A percentile compares a stretch with the other conserved stretches of the same genome.
Conservation (phyloP, 2,329 filamentous ascomycete species). For the Fusarium longipes region DNA sequence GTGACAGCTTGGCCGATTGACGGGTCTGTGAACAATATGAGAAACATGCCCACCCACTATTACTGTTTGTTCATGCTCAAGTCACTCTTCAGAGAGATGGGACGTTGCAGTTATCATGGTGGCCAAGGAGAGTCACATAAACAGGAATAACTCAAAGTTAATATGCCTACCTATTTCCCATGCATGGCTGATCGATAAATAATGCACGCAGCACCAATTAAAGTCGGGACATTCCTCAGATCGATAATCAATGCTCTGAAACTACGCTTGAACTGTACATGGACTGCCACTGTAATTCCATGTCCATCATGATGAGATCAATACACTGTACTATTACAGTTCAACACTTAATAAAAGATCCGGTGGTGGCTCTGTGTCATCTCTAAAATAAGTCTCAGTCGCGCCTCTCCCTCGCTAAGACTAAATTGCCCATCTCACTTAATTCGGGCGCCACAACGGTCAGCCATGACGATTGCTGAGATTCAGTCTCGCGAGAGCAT, state of each 20-base stretch:
- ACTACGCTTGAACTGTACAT: conserved; percentile 28
- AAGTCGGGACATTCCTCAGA: neutral
- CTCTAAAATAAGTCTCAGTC: conserved; percentile 1
- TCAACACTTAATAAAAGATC: conserved; percentile 16
- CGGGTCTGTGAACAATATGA: neutral
- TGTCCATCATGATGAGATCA: conserved; percentile 27
- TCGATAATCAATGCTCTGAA: conserved; percentile 32
- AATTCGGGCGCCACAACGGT: conserved; percentile 33
- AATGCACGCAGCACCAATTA: conserved; percentile 7
- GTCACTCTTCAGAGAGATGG: neutral
- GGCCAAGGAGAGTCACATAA: neutral
- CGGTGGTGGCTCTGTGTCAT: conserved; percentile 22
- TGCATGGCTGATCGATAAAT: neutral
- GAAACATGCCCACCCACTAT: neutral
- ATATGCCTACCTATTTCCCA: neutral
- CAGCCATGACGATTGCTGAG: conserved; percentile 17
- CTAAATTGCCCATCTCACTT: conserved; percentile 24
- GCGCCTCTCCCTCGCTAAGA: conserved; percentile 11
- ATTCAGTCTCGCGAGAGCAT: conserved; percentile 19
- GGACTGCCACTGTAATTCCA: neutral
- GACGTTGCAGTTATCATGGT: neutral
- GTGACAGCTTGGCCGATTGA: neutral
- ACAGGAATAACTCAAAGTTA: neutral
- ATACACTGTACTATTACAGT: conserved; percentile 1
- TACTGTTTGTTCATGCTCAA: neutral